These are phyloP conservation scores for Tulasnella sp. DNA, from an alignment of 768 basidiomycete species.

Conservation along the genomic window DNA sequence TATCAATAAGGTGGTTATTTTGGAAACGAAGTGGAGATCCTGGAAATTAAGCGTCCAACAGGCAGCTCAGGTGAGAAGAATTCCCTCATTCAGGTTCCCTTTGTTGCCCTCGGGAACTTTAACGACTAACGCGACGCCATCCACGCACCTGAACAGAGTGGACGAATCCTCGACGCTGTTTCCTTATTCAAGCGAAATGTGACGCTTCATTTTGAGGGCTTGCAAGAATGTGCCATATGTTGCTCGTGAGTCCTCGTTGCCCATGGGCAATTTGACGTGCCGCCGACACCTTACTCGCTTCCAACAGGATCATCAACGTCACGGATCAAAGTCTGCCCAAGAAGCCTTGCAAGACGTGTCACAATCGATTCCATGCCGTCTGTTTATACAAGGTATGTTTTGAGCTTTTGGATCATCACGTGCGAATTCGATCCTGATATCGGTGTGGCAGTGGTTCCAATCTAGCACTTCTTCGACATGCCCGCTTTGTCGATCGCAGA, in stretches of 20 bases:
- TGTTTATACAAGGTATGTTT: slow-evolving; percentile 72
- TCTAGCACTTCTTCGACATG: slow-evolving; percentile 82
- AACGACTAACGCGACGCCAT: neutral
- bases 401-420: neutral
- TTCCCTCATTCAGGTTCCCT: neutral
- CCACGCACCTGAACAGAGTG: slow-evolving; percentile 45
- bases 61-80: slow-evolving; percentile 56
- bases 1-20: slow-evolving; percentile 69
- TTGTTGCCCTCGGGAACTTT: neutral
- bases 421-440: neutral
- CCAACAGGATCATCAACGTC: slow-evolving; percentile 69
- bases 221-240: slow-evolving; percentile 93
- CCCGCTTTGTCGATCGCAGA: slow-evolving; percentile 79
- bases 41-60: slow-evolving; percentile 92
- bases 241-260: slow-evolving; percentile 53
- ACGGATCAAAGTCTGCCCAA: slow-evolving; percentile 78
- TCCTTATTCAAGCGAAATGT: slow-evolving; percentile 91
- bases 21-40: slow-evolving; percentile 79
- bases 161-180: slow-evolving; percentile 76
- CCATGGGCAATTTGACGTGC: neutral
- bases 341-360: slow-evolving; percentile 88
- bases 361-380: slow-evolving; percentile 83
- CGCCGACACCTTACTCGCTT: neutral
- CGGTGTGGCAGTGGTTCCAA: slow-evolving; percentile 60
- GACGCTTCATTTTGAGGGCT: slow-evolving; percentile 82